A percentile compares a stretch with the other conserved stretches of the same genome.
phyloP scores from a whole-genome alignment of 139 green algal species.

The Chlamydomonas incerta region DNA sequence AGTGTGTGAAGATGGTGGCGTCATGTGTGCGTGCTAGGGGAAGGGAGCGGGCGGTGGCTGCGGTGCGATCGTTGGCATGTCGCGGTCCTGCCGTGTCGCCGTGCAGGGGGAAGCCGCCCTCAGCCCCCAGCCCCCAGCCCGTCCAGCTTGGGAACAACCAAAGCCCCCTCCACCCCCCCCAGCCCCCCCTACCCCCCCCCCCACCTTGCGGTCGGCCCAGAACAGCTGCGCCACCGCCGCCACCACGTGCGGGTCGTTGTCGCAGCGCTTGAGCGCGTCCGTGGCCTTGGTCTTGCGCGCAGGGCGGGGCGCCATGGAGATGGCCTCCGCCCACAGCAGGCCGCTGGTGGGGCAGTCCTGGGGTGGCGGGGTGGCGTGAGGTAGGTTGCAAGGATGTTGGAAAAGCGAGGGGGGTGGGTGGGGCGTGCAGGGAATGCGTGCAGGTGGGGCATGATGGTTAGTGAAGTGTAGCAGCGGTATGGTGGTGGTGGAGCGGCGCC shows the following conservation, averaged over 20 bases:
- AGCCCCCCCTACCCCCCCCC: background rate
- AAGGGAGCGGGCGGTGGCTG: too few relatives aligned
- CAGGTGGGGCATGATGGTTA: background rate
- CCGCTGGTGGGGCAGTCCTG: slow-evolving; percentile 93
- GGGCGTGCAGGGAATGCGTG: background rate
- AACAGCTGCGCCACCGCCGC: slow-evolving; percentile 90
- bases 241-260: slow-evolving; percentile 88
- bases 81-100: too few relatives aligned
- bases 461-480: too few relatives aligned
- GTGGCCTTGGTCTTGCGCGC: slow-evolving; percentile 83
- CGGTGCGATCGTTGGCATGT: too few relatives aligned
- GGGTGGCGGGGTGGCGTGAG: background rate
- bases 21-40: too few relatives aligned
- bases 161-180: too few relatives aligned
- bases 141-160: too few relatives aligned
- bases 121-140: too few relatives aligned
- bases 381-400: background rate
- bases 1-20: too few relatives aligned
- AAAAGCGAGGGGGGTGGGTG: background rate
- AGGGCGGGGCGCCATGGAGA: slow-evolving; percentile 89
- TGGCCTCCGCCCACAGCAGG: slow-evolving; percentile 88
- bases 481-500: background rate
- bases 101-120: too few relatives aligned
- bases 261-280: slow-evolving; percentile 95
- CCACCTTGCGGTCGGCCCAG: slow-evolving; percentile 89